Evolutionary conservation across 345 rosid genomes (phyloP), one percentile per base, ranked within the genome.

Genomic region (Eucalyptus shirleyi): DNA sequence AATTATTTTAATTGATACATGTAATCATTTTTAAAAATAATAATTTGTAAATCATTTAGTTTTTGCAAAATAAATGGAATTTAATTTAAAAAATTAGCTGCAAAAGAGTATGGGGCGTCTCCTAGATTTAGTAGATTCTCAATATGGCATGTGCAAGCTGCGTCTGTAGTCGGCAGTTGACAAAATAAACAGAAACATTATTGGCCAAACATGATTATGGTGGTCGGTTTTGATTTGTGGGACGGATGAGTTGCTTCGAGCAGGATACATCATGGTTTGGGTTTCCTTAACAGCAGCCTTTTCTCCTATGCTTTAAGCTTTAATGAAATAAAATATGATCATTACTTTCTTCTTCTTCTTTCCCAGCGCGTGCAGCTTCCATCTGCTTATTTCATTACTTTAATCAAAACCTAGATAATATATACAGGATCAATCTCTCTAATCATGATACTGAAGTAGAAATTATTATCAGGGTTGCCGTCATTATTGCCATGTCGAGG

Each of bases 1-100:
- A 3, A 77, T 77, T 40, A 77, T 21, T 40, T 2, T 12, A 77
- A 77, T 7, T 7, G 21, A 65, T 3, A n/a, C 37, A 65, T n/a
- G 5, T 2, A 15, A 65, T 65, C 19, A 65, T 65, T 65, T 65
- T 65, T n/a, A 9, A 10, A 1, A 56, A 56, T 9, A 56, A 24
- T 10, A n/a, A n/a, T n/a, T 4, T 21, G 24, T 53, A 53, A 19
- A 53, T 53, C 59, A n/a, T 7, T 65, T 3, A n/a, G n/a, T 65
- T n/a, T 65, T 62, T 7, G 1, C 1, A 9, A 37, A 72, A 19
- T 13, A 19, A 34, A 34, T 1, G 1, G 4, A 9, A 6, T 23
- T 18, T 37, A 72, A 18, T 19, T 9, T 19, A 72, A 34, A 67
- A 72, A 34, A 18, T 19, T 6, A 40, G 83, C 15, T 30, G 28